Conservation (phyloP, 2,329 filamentous ascomycete species). For the Cercospora zeae-maydis region DNA sequence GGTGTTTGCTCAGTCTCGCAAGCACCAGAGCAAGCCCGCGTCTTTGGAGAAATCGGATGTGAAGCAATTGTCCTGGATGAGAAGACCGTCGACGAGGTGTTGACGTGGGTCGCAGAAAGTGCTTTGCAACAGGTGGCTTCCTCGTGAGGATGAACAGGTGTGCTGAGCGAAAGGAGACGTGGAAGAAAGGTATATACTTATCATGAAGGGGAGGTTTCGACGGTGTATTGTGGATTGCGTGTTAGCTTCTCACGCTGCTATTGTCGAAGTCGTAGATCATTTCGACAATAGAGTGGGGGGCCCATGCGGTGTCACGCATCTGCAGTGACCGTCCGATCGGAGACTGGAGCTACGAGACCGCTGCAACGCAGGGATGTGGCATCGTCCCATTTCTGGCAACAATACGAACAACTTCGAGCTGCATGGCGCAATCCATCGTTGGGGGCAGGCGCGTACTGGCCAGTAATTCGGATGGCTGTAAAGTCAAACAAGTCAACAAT, state of each 20-base stretch:
- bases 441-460: background rate
- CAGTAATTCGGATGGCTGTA: background rate
- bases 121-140: background rate
- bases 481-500: slow-evolving; percentile 2
- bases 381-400: slow-evolving; percentile 1
- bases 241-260: slow-evolving; percentile 3
- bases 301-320: slow-evolving; percentile 5
- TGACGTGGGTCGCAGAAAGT: background rate
- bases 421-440: background rate
- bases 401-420: background rate
- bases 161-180: background rate
- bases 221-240: slow-evolving; percentile 7
- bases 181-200: background rate
- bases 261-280: slow-evolving; percentile 1
- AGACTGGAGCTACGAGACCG: background rate
- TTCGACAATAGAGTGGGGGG: slow-evolving; percentile 9
- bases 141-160: slow-evolving; percentile 9
- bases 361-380: background rate
- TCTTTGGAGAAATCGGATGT: background rate
- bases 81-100: background rate
- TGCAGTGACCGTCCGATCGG: background rate
- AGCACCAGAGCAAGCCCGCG: slow-evolving; percentile 2
- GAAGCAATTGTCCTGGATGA: slow-evolving; percentile 9
- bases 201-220: slow-evolving; percentile 1
- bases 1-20: slow-evolving; percentile 14